Base-by-base conservation (phyloP, 2,329 filamentous ascomycete species). In the Diaporthe nobilis region DNA sequence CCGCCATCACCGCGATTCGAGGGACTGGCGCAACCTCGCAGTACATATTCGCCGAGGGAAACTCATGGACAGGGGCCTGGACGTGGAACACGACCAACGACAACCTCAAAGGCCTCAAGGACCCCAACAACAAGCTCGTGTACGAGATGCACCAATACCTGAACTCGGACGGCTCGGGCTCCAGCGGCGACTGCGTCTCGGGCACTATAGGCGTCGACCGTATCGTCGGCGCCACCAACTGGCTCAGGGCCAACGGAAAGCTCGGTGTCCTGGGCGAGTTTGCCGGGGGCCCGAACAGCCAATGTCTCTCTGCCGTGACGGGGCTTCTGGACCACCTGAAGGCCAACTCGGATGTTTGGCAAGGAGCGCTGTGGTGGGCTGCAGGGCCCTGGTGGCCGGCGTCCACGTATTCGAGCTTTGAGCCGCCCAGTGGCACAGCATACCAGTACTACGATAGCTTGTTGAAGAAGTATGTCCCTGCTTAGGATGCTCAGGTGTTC, bases 141-240 rank as follows among this genome's bases (percentile, higher is more conserved):
- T 90, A 88, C 80, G 86, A 90, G 82, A 90, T 90, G 88, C 89
- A 90, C 82, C 88, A 90, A 83, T 90, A 90, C 81, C 87, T 90
- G 31, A 88, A 90, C 82, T 79, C 80, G 0, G 89, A 90, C 80
- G 84, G 85, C 39, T 89, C 88, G 6, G 88, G 88, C 31, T 89
- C 88, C 3, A 82, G 81, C 2, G 81, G 83, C 34, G 79, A 79
- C 8, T 91, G 89, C 76, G 88, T 89, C 6, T 87, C 85, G 44
- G 78, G 80, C 51, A 88, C 85, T 15, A 87, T 90, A 78, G 89
- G 89, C 71, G 82, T 78, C 4, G 86, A 90, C 80, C 85, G 88
- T 22, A 77, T 91, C 39, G 81, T 81, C 20, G 85, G 81, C n/a
- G 89, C 89, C 7, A 90, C 89, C 7, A 80, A 82, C 75, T 91